Evolutionary conservation across 371 early-diverging fungal species (phyloP).

Genomic region (Lichtheimia corymbifera): DNA sequence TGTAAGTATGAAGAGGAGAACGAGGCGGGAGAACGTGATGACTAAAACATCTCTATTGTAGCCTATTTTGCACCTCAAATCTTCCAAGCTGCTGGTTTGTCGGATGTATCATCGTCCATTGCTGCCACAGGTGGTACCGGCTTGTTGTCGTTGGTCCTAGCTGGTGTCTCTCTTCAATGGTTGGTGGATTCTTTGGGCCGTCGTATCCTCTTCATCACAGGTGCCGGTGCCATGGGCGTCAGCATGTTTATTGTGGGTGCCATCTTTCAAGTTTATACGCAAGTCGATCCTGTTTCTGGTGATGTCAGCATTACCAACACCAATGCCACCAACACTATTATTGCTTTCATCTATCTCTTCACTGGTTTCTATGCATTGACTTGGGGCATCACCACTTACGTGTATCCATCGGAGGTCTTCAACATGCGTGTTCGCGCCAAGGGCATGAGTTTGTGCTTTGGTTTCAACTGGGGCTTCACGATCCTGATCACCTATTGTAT

Average conservation of each 20-base stretch:
- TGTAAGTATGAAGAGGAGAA: constrained; percentile 8
- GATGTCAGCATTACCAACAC: constrained; percentile 25
- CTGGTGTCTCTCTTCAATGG: constrained; percentile 59
- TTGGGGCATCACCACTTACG: constrained; percentile 53
- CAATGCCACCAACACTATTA: constrained; percentile 33
- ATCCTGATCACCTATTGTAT: constrained; percentile 47
- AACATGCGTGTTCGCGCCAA: constrained; percentile 52
- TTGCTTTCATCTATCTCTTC: constrained; percentile 50
- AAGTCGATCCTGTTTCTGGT: constrained; percentile 28
- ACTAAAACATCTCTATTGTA: no score
- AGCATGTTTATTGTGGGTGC: constrained; percentile 50
- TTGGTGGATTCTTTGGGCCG: constrained; percentile 49
- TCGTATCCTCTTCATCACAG: constrained; percentile 47
- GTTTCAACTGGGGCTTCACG: constrained; percentile 66
- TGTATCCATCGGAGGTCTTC: constrained; percentile 74
- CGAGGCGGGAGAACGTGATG: no score
- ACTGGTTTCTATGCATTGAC: constrained; percentile 59
- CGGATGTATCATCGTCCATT: constrained; percentile 28
- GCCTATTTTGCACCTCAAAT: constrained; percentile 46
- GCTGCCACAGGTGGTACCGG: constrained; percentile 45
- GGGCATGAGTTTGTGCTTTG: constrained; percentile 48
- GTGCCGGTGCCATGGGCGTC: constrained; percentile 36
- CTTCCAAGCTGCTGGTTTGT: constrained; percentile 38
- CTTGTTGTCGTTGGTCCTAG: constrained; percentile 36
- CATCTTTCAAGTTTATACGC: constrained; percentile 34